phyloP scores from a whole-genome alignment of 306 rosid genomes.

The Senna tora region DNA sequence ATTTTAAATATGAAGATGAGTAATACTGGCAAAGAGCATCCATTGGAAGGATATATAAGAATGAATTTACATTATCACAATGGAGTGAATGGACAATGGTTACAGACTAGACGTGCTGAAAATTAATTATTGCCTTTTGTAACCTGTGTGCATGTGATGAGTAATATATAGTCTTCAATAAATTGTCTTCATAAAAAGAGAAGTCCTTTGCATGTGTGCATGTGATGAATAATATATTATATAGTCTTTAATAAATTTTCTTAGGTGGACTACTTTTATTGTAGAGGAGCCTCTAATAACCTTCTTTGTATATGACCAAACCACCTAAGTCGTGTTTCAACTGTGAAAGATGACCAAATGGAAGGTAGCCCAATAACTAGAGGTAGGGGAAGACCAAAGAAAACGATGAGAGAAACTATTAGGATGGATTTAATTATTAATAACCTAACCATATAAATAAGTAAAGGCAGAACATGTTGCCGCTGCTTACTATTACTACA shows the following conservation, averaged over 20 bases:
- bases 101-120: neutral
- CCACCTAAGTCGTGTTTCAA: no score
- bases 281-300: no score
- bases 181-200: neutral
- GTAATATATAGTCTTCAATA: neutral
- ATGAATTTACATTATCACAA: neutral
- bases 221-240: no score
- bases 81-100: neutral
- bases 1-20: neutral
- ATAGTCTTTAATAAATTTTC: neutral
- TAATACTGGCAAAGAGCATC: neutral
- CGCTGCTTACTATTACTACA: neutral
- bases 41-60: neutral
- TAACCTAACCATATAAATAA: no score
- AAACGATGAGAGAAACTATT: no score
- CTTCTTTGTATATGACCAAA: no score
- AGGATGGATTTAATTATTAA: no score
- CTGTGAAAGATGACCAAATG: no score
- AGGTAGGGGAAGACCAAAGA: no score
- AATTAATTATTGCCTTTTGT: slow-evolving; percentile 1
- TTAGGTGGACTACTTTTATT: neutral
- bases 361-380: no score
- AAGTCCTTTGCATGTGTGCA: neutral
- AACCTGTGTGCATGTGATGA: neutral
- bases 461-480: no score